Evolutionary conservation across 192 early-diverging fungal species (phyloP).

Genomic region (Glomus cerebriforme): DNA sequence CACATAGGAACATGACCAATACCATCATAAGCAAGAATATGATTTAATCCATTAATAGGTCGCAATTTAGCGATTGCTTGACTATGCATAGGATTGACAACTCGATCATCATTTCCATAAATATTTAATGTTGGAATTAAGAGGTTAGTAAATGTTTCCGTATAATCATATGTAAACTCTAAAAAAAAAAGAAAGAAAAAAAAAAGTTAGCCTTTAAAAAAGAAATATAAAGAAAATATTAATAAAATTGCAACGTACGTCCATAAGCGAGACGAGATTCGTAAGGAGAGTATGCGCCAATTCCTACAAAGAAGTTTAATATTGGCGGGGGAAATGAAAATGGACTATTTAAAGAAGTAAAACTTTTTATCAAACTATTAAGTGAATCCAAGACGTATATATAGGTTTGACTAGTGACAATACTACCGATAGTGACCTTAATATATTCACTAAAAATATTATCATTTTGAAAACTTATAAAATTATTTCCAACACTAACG

Average conservation of each 20-base stretch:
- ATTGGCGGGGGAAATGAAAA: neutral
- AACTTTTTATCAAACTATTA: neutral
- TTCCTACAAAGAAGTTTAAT: neutral
- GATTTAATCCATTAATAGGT: neutral
- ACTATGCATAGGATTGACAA: neutral
- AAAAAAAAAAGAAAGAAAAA: neutral
- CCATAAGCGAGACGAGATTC: neutral
- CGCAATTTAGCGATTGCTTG: neutral
- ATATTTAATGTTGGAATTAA: neutral
- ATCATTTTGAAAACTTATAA: neutral
- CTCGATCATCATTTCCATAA: neutral
- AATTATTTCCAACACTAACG: neutral
- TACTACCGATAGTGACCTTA: neutral
- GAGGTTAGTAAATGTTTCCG: neutral
- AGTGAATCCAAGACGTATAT: neutral
- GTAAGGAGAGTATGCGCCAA: neutral
- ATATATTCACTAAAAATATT: neutral
- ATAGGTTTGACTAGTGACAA: neutral
- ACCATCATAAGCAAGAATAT: neutral
- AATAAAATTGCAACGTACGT: neutral
- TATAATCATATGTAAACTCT: neutral
- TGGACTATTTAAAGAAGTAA: neutral
- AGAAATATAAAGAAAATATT: too few species aligned
- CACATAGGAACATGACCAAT: neutral
- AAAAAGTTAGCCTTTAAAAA: too few species aligned